phyloP scores from a whole-genome alignment of 2,329 filamentous ascomycete genomes.

The Verticillium dahliae region DNA sequence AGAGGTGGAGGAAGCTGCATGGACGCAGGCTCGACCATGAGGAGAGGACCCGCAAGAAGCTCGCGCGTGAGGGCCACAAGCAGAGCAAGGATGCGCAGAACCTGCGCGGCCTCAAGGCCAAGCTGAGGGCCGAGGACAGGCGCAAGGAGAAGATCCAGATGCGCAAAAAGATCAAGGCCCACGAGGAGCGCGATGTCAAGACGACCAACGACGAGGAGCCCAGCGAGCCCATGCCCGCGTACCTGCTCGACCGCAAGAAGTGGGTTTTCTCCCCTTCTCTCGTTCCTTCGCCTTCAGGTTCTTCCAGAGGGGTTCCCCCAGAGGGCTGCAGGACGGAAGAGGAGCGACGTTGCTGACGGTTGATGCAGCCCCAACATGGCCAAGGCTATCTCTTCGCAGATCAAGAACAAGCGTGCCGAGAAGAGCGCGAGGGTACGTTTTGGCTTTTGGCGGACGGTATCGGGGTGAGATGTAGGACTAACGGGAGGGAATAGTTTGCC shows the following conservation, averaged over 20 bases:
- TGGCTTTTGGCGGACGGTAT: background rate
- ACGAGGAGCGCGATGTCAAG: slow-evolving; percentile 96
- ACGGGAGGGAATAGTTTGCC: slow-evolving; percentile 50
- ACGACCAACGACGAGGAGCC: slow-evolving; percentile 73
- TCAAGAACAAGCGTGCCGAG: slow-evolving; percentile 92
- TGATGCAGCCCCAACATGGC: slow-evolving; percentile 41
- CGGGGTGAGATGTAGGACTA: background rate
- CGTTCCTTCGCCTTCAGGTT: no score
- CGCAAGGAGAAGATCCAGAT: slow-evolving; percentile 98
- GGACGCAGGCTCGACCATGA: slow-evolving; percentile 67
- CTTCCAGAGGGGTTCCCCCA: no score
- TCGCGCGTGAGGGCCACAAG: slow-evolving; percentile 84
- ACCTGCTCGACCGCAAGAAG: slow-evolving; percentile 78
- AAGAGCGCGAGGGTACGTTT: slow-evolving; percentile 63
- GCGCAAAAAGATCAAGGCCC: slow-evolving; percentile 87
- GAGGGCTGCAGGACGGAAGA: background rate
- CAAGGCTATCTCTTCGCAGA: slow-evolving; percentile 72
- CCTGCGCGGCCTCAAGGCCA: slow-evolving; percentile 82
- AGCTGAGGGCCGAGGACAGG: slow-evolving; percentile 87
- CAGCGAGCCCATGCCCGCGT: slow-evolving; percentile 78
- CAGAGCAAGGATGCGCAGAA: slow-evolving; percentile 88
- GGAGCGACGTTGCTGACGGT: background rate
- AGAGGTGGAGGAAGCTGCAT: slow-evolving; percentile 57
- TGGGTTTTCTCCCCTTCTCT: slow-evolving; percentile 18
- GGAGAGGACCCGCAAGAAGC: slow-evolving; percentile 79